These are phyloP conservation scores for Myxozyma kluyveri DNA, from an alignment of 805 yeast genomes.

Conservation along the genomic window DNA sequence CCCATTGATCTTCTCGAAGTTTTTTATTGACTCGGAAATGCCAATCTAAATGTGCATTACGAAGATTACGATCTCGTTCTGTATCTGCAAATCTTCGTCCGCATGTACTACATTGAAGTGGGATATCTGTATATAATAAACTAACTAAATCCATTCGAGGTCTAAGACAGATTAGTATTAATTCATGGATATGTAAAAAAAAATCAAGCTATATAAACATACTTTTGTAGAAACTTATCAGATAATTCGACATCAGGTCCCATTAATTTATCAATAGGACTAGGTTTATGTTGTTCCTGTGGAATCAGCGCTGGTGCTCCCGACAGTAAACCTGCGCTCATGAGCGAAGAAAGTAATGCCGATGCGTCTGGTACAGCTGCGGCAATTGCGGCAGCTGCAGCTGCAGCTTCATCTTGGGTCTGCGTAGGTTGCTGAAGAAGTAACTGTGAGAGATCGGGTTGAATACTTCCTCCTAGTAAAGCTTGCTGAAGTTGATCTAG, in stretches of 20 bases:
- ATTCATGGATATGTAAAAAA: background rate
- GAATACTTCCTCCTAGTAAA: background rate
- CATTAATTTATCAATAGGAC: slow-evolving; percentile 13
- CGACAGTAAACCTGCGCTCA: slow-evolving; percentile 34
- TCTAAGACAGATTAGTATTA: slow-evolving; percentile 7
- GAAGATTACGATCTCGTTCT: slow-evolving; percentile 50
- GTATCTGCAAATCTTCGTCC: slow-evolving; percentile 77
- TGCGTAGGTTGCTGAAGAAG: slow-evolving; percentile 5
- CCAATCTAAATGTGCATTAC: slow-evolving; percentile 85
- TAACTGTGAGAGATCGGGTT: too few species aligned
- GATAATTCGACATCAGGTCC: slow-evolving; percentile 36
- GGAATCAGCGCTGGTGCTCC: background rate
- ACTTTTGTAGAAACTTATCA: slow-evolving; percentile 34
- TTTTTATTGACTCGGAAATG: slow-evolving; percentile 89
- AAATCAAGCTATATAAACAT: background rate
- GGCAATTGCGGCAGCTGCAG: background rate
- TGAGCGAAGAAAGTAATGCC: slow-evolving; percentile 29
- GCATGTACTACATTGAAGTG: slow-evolving; percentile 84
- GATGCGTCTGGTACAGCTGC: slow-evolving; percentile 16
- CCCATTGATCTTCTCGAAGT: slow-evolving; percentile 49
- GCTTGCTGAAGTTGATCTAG: background rate
- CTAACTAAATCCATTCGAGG: slow-evolving; percentile 39
- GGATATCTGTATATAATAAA: slow-evolving; percentile 54
- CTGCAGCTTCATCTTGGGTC: background rate
- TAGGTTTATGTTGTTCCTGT: background rate